Base-by-base conservation (phyloP, 129 eudicot genomes). In the Erigeron canadensis region DNA sequence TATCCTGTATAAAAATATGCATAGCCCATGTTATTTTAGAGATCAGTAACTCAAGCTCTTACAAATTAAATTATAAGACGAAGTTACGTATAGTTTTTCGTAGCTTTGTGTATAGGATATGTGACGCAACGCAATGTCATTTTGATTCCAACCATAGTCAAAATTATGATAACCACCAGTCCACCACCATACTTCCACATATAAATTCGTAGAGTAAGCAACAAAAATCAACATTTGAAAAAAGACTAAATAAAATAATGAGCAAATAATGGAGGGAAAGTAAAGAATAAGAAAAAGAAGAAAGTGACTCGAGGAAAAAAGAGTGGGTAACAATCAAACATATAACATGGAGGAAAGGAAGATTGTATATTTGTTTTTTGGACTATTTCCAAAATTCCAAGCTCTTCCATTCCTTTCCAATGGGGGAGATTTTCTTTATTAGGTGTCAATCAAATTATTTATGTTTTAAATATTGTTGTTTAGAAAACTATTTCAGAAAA, bases 341-440 rank as follows among this genome's bases (percentile, higher is more conserved):
- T 63, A 41, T 72, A 77, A 77, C 81, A 63, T 77, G 77, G 77
- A 71, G 72, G 17, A 28, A 70, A 63, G 16, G 34, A 64, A 63
- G 60, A 18, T 45, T 58, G 77, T 56, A 51, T 51, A 0, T 16
- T 78, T 71, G 77, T 64, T 43, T 38, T 77, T 71, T 78, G 81
- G 81, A 78, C 73, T 56, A 46, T 42, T 77, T 15, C 72, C 34
- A 62, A 70, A 23, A 43, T 51, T 70, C 76, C 72, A 77, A 77
- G 37, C 51, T 15, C 38, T 76, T 34, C 19, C 18, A 11, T 41
- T 18, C 48, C 63, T 8, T 62, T 69, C 65, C 10, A 42, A 63
- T 63, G 71, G 58, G 56, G 38, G 11, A 60, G n/a, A 11, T 37
- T 54, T 70, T 12, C 16, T 63, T 56, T 62, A 42, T 63, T 70